Conservation (phyloP, 495 filamentous ascomycete species). For the Xylaria telfairii region DNA sequence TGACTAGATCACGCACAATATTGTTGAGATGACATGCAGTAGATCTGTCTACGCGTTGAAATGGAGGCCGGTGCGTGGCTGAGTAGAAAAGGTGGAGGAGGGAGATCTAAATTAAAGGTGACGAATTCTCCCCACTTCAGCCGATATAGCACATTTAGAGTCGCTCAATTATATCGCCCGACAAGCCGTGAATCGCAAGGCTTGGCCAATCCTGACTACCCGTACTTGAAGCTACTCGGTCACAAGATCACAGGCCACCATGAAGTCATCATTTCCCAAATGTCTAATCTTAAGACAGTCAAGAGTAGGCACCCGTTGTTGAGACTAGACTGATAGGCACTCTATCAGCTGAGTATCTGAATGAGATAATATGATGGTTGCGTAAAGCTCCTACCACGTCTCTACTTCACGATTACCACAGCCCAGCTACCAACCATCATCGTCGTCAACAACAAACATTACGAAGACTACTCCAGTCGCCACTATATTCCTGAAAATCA, state of each 20-base stretch:
- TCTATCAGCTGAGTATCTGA: constrained; percentile 11
- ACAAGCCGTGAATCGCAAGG: constrained; percentile 11
- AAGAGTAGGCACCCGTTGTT: not conserved
- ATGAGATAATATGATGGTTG: constrained; percentile 13
- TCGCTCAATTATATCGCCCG: constrained; percentile 2
- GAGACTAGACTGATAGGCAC: constrained; percentile 9
- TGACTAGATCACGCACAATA: not conserved
- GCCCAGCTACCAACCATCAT: not conserved
- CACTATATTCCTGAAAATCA: not conserved
- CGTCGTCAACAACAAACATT: constrained; percentile 10
- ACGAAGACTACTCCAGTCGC: not conserved
- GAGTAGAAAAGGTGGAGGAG: constrained; percentile 12
- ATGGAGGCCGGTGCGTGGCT: constrained; percentile 17
- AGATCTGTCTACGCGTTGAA: not conserved
- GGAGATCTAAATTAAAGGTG: constrained; percentile 5
- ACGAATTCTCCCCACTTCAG: constrained; percentile 16
- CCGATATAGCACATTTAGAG: not conserved
- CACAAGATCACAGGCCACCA: not conserved
- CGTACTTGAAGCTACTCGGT: not conserved
- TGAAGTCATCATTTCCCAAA: not conserved
- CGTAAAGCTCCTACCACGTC: constrained; percentile 8
- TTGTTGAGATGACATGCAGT: not conserved
- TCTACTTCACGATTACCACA: not conserved
- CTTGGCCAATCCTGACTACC: not conserved
- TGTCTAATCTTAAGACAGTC: not conserved